These are phyloP conservation scores for Petunia secreta DNA, from an alignment of 257 asterid species.

Conservation along the genomic window DNA sequence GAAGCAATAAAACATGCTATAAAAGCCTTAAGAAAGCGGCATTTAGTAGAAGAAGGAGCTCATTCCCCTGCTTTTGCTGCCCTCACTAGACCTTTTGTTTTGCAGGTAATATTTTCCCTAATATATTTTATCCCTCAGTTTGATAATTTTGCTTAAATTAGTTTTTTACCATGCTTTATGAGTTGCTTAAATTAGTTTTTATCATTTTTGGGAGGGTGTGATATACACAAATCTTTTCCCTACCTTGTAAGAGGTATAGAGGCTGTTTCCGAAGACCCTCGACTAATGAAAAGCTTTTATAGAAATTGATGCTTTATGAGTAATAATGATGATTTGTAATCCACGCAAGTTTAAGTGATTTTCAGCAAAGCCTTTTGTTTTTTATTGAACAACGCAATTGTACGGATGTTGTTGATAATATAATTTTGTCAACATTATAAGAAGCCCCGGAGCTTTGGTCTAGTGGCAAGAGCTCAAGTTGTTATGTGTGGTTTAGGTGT, in stretches of 20 bases:
- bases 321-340: not conserved
- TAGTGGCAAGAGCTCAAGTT: too few relatives aligned
- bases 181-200: not conserved
- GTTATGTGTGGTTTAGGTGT: too few relatives aligned
- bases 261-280: too few relatives aligned
- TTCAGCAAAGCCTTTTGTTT: not conserved
- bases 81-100: conserved; percentile 69
- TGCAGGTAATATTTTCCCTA: conserved; percentile 52
- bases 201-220: not conserved
- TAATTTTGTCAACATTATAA: too few relatives aligned
- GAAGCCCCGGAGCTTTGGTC: too few relatives aligned
- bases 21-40: conserved; percentile 78
- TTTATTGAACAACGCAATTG: not conserved
- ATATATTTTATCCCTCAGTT: not conserved
- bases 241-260: too few relatives aligned
- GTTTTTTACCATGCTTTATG: not conserved
- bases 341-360: not conserved
- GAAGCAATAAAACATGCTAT: conserved; percentile 76
- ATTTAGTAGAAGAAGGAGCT: conserved; percentile 89
- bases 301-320: not conserved
- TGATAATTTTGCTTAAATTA: not conserved
- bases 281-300: not conserved
- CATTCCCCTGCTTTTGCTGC: conserved; percentile 87
- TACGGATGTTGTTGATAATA: not conserved
- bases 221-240: not conserved